Percentiles rank a stretch among this genome's conserved stretches.
Conservation (phyloP, 1,139 yeast genomes). For the Candida pseudoviswanathii region DNA sequence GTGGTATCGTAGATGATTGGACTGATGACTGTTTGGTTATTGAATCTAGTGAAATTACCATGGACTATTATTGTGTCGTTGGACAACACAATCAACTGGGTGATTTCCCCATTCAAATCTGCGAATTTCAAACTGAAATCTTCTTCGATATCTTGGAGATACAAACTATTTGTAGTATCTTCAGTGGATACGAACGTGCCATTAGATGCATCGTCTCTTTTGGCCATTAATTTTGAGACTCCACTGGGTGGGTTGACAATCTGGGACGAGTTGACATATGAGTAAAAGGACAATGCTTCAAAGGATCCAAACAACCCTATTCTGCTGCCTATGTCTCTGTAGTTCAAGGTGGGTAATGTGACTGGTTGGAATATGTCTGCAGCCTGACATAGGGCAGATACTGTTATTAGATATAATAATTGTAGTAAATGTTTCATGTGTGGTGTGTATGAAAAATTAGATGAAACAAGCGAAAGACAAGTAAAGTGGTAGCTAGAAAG, state of each 20-base stretch:
- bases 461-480: not conserved
- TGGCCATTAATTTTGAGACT: slow-evolving; percentile 14
- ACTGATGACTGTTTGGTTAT: slow-evolving; percentile 39
- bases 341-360: slow-evolving; percentile 35
- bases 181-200: slow-evolving; percentile 4
- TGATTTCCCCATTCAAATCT: slow-evolving; percentile 34
- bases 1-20: slow-evolving; percentile 60
- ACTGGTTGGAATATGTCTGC: slow-evolving; percentile 16
- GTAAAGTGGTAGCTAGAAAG: too few relatives aligned
- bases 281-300: slow-evolving; percentile 60
- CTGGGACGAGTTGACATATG: slow-evolving; percentile 51
- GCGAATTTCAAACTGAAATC: slow-evolving; percentile 34
- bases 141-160: slow-evolving; percentile 31
- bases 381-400: slow-evolving; percentile 4
- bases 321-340: slow-evolving; percentile 35
- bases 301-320: slow-evolving; percentile 69
- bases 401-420: slow-evolving; percentile 1
- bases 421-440: not conserved
- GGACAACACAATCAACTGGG: slow-evolving; percentile 30
- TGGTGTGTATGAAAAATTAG: not conserved
- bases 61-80: slow-evolving; percentile 40
- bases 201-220: slow-evolving; percentile 13
- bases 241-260: slow-evolving; percentile 23
- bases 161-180: slow-evolving; percentile 24
- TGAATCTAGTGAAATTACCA: slow-evolving; percentile 44